Conservation (phyloP, 257 asterid genomes). For the Fraxinus quadrangulata region DNA sequence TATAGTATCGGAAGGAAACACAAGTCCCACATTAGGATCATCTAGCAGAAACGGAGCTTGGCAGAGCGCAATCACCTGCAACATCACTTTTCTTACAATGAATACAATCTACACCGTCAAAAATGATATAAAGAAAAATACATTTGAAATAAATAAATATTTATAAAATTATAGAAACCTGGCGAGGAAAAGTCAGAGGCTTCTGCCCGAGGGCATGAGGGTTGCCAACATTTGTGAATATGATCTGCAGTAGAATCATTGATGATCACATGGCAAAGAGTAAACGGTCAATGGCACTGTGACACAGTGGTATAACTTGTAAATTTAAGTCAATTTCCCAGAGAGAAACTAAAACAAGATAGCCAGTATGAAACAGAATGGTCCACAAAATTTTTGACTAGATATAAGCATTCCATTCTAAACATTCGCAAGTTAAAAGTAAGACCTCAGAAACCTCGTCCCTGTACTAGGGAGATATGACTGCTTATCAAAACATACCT, state of each 20-base stretch:
- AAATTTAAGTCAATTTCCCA: constrained; percentile 11
- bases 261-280: not conserved
- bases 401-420: not conserved
- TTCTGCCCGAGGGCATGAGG: constrained; percentile 97
- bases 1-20: constrained; percentile 97
- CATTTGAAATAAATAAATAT: not conserved
- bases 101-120: constrained; percentile 10
- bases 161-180: constrained; percentile 46
- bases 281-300: not conserved
- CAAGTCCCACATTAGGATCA: constrained; percentile 89
- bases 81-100: constrained; percentile 14
- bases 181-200: constrained; percentile 94
- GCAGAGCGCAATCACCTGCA: constrained; percentile 95
- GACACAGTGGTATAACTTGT: not conserved
- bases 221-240: constrained; percentile 91
- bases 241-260: constrained; percentile 53
- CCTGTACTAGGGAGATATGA: not conserved
- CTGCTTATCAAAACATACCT: constrained; percentile 44
- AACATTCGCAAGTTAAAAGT: not conserved
- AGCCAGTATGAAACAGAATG: not conserved
- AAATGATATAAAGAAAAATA: constrained; percentile 1
- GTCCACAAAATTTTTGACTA: not conserved
- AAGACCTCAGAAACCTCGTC: not conserved
- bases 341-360: not conserved
- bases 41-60: constrained; percentile 98